These are phyloP conservation scores for Secale cereale DNA, from an alignment of 176 grass and related monocot genomes.

Conservation along the genomic window DNA sequence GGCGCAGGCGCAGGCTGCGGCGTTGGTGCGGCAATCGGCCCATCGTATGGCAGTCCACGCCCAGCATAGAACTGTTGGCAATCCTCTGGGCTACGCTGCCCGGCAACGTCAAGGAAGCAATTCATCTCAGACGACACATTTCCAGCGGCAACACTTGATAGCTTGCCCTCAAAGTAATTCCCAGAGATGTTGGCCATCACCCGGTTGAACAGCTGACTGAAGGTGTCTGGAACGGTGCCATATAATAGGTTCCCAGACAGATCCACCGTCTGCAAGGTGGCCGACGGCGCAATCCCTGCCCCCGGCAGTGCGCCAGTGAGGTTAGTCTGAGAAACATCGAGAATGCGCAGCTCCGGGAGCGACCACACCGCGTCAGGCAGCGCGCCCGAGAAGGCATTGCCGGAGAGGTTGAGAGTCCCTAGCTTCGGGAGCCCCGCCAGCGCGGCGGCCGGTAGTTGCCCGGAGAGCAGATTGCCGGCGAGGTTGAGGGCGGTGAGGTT, in stretches of 20 bases:
- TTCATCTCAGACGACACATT: slow-evolving; percentile 53
- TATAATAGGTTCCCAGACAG: slow-evolving; percentile 79
- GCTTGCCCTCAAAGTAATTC: slow-evolving; percentile 81
- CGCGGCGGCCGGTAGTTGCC: slow-evolving; percentile 41
- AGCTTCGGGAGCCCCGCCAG: slow-evolving; percentile 43
- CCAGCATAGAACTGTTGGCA: slow-evolving; percentile 59
- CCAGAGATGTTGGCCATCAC: slow-evolving; percentile 57
- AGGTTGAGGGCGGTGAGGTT: slow-evolving; percentile 64
- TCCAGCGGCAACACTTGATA: neutral
- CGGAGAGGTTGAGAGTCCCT: slow-evolving; percentile 50
- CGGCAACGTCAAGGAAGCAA: slow-evolving; percentile 50
- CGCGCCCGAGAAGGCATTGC: slow-evolving; percentile 60
- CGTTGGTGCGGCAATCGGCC: neutral
- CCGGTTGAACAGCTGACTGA: slow-evolving; percentile 42
- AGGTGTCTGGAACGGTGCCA: slow-evolving; percentile 40
- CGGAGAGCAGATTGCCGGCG: slow-evolving; percentile 60
- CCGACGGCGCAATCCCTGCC: slow-evolving; percentile 15
- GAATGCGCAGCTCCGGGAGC: slow-evolving; percentile 41
- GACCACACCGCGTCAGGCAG: slow-evolving; percentile 64
- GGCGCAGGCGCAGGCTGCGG: slow-evolving; percentile 23
- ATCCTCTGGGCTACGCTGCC: slow-evolving; percentile 52
- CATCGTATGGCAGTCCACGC: slow-evolving; percentile 45
- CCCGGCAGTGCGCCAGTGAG: slow-evolving; percentile 63
- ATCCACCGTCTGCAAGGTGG: slow-evolving; percentile 51
- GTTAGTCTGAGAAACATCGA: slow-evolving; percentile 72